A percentile compares a stretch with the other conserved stretches of the same genome.
These are phyloP conservation scores for Hippophae tibetana DNA, from an alignment of 306 rosid species.

Conservation along the genomic window DNA sequence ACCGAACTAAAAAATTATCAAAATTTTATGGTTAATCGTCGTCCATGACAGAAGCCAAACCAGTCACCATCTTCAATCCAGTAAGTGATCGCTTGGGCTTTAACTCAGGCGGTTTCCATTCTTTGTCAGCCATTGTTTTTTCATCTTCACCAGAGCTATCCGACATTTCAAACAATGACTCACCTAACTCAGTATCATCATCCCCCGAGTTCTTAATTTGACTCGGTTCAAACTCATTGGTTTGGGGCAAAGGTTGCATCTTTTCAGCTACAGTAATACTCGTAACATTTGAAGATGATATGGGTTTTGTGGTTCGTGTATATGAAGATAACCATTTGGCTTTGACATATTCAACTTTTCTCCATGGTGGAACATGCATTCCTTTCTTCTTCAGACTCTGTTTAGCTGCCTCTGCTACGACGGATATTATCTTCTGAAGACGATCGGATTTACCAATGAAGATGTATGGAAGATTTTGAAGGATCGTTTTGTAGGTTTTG, in stretches of 20 bases:
- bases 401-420: constrained; percentile 68
- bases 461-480: constrained; percentile 55
- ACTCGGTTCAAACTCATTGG: constrained; percentile 6
- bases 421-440: constrained; percentile 39
- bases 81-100: constrained; percentile 29
- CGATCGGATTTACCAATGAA: constrained; percentile 62
- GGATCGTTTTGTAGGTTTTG: constrained; percentile 41
- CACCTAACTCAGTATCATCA: constrained; percentile 16
- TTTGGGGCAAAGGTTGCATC: constrained; percentile 4
- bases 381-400: constrained; percentile 74
- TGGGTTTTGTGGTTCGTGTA: constrained; percentile 16
- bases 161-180: constrained; percentile 12
- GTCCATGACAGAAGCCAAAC: constrained; percentile 49
- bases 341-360: constrained; percentile 53
- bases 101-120: constrained; percentile 46
- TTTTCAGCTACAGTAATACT: background rate
- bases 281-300: background rate
- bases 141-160: constrained; percentile 20
- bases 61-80: constrained; percentile 43
- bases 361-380: constrained; percentile 77
- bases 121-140: constrained; percentile 14
- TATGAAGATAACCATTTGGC: constrained; percentile 67
- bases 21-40: constrained; percentile 44
- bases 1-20: constrained; percentile 8
- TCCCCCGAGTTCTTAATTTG: background rate